Evolutionary conservation across 2,329 filamentous ascomycete species (phyloP).

Genomic region (Sporothrix brasiliensis): DNA sequence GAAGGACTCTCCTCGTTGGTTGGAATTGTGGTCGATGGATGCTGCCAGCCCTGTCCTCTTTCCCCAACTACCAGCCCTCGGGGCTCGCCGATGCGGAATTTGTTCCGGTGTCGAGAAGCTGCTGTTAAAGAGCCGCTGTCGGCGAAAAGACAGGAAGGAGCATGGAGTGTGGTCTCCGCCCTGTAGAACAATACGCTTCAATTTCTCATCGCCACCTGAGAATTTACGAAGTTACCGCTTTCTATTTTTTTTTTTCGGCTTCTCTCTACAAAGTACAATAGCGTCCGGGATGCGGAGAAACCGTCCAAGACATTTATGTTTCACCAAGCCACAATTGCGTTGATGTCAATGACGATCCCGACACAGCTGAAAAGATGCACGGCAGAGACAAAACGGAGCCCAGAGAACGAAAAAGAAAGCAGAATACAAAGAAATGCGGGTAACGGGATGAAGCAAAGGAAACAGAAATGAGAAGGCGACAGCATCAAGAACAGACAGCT

Average conservation of each 20-base stretch:
- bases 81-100: constrained; percentile 8
- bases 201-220: too few relatives aligned
- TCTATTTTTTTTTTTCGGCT: background rate
- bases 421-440: background rate
- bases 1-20: background rate
- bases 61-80: background rate
- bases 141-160: background rate
- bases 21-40: background rate
- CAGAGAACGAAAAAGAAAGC: background rate
- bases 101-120: background rate
- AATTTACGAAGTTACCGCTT: background rate
- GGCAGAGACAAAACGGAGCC: background rate
- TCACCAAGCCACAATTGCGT: constrained; percentile 17
- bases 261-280: background rate
- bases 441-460: background rate
- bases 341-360: constrained; percentile 22
- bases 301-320: constrained; percentile 15
- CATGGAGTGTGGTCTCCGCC: background rate
- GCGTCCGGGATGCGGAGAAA: background rate
- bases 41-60: background rate
- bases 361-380: constrained; percentile 14
- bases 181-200: too few relatives aligned
- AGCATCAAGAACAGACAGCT: background rate
- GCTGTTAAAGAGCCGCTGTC: background rate
- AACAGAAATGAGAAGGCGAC: background rate